Percentiles rank a stretch among this genome's conserved stretches.
Evolutionary conservation across 2,329 filamentous ascomycete genomes (phyloP).

Genomic region (Aureobasidium melanogenum): DNA sequence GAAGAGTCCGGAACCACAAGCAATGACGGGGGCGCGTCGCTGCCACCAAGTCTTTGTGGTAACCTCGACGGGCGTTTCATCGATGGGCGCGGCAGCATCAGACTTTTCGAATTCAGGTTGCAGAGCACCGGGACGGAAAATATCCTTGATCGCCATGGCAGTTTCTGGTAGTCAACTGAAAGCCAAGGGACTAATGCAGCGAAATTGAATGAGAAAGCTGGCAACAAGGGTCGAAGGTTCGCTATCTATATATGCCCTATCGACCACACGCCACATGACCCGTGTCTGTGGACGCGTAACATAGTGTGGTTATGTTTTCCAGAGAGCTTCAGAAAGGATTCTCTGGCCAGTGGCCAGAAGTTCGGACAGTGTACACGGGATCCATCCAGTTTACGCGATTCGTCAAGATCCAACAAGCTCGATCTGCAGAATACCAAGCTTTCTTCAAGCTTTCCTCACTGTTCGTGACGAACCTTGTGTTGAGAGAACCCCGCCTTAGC

Average conservation of each 20-base stretch:
- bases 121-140: background rate
- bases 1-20: slow-evolving; percentile 83
- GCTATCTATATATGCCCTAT: background rate
- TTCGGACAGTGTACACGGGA: background rate
- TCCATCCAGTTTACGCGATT: background rate
- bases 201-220: background rate
- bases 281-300: background rate
- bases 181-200: background rate
- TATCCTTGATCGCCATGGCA: background rate
- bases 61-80: background rate
- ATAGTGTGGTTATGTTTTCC: background rate
- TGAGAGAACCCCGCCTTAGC: background rate
- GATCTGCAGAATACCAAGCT: background rate
- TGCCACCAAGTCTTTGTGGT: slow-evolving; percentile 31
- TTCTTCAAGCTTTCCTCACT: background rate
- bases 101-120: background rate
- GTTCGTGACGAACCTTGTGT: background rate
- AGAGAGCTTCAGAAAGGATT: background rate
- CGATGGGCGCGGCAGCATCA: background rate
- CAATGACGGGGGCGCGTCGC: slow-evolving; percentile 64
- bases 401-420: background rate
- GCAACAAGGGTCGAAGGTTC: background rate
- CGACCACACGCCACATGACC: background rate
- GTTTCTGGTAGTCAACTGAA: no score
- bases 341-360: background rate